Conservation (phyloP, 2,329 filamentous ascomycete species). For the Aspergillus ochraceus region DNA sequence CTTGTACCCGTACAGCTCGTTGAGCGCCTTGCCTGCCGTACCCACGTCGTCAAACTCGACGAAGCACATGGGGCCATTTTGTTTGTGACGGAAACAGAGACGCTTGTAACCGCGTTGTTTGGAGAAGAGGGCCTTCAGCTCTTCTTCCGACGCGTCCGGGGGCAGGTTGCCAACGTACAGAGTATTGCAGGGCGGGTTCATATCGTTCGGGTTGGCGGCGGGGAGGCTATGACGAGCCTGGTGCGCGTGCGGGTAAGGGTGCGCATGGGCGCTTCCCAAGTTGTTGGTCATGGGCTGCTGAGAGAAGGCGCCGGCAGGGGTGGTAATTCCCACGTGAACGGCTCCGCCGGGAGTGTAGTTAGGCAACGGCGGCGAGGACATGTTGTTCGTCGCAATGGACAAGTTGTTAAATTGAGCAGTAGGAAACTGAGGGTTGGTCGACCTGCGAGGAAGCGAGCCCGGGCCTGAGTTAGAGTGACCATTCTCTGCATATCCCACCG, state of each 20-base stretch:
- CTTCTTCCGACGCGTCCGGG: conserved; percentile 88
- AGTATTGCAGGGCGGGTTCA: conserved; percentile 97
- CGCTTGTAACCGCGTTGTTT: conserved; percentile 94
- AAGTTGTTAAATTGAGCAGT: conserved; percentile 68
- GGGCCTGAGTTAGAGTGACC: conserved; percentile 50
- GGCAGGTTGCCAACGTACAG: conserved; percentile 97
- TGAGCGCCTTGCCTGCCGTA: conserved; percentile 85
- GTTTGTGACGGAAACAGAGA: conserved; percentile 90
- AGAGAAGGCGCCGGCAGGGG: conserved; percentile 57
- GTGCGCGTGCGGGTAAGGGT: conserved; percentile 59
- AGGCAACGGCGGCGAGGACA: conserved; percentile 57
- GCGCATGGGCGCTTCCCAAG: conserved; percentile 51
- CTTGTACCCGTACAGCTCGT: conserved; percentile 82
- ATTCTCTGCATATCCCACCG: conserved; percentile 69
- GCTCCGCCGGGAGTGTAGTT: conserved; percentile 53
- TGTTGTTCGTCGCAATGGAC: conserved; percentile 67
- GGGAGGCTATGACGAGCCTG: conserved; percentile 69
- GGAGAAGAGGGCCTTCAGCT: conserved; percentile 89
- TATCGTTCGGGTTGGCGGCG: conserved; percentile 88
- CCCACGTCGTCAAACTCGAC: conserved; percentile 96
- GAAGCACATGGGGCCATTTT: conserved; percentile 97
- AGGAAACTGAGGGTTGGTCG: conserved; percentile 71
- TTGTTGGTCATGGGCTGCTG: conserved; percentile 56
- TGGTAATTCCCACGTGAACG: conserved; percentile 49
- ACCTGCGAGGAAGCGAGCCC: conserved; percentile 55